These are phyloP conservation scores for Thinopyrum elongatum DNA, from an alignment of 176 grass and related monocot species.

Conservation along the genomic window DNA sequence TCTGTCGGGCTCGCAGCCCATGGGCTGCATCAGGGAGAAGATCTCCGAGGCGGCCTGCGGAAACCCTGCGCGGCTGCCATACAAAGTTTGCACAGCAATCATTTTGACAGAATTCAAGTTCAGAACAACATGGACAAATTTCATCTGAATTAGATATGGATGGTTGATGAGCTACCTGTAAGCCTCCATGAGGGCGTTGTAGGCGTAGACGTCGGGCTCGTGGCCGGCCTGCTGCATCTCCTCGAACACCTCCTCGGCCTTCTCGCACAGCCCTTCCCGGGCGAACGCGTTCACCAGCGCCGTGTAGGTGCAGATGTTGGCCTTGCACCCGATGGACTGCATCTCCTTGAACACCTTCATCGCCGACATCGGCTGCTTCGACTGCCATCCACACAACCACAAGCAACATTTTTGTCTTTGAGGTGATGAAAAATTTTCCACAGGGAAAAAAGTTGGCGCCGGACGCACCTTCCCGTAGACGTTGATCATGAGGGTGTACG, in stretches of 20 bases:
- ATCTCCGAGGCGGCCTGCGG: conserved; percentile 73
- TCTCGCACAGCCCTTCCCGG: conserved; percentile 84
- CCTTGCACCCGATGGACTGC: conserved; percentile 70
- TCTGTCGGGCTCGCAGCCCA: conserved; percentile 90
- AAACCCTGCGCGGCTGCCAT: conserved; percentile 64
- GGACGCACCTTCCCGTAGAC: conserved; percentile 70
- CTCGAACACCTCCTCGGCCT: conserved; percentile 85
- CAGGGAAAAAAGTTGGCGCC: no score
- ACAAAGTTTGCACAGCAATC: background rate
- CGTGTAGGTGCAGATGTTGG: conserved; percentile 97
- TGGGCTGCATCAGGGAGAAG: conserved; percentile 85
- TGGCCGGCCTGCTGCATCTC: conserved; percentile 75
- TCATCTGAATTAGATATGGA: background rate
- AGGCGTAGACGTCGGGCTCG: conserved; percentile 86
- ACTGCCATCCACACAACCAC: conserved; percentile 13
- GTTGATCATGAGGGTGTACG: conserved; percentile 93
- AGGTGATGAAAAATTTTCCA: no score
- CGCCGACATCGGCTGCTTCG: conserved; percentile 68
- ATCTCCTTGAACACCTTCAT: conserved; percentile 82
- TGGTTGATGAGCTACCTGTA: conserved; percentile 58
- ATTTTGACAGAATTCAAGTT: background rate
- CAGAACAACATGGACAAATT: background rate
- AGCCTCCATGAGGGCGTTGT: conserved; percentile 94
- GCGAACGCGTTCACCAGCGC: conserved; percentile 88
- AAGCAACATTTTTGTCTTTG: no score